Evolutionary conservation across 441 rosid genomes (phyloP), one percentile per base, ranked within the genome.

Genomic region (Manihot esculenta): DNA sequence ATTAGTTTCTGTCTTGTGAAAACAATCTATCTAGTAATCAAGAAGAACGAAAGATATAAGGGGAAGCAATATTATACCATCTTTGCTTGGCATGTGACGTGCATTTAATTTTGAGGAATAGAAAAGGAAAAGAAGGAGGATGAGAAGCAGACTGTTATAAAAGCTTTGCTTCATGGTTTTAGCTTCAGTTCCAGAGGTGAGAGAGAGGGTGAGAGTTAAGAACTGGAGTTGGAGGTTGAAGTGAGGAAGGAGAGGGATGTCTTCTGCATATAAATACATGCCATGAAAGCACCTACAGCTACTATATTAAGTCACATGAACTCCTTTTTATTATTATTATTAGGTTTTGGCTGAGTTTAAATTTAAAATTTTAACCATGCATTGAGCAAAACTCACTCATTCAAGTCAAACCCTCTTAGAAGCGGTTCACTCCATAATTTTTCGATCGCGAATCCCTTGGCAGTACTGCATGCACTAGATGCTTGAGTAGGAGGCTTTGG

Each of bases 91-190:
- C 2, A 70, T 3, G 68, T 57, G 62, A 21, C 72, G 64, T 54
- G 89, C 83, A 41, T 83, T 76, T 10, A 80, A 51, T 62, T 48
- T 72, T 38, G 86, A 77, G 61, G 83, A 74, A 33, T 50, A 24
- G 55, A 75, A 68, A 33, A 80, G 62, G 20, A 85, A 68, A 73
- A 88, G 77, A 41, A 83, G 56, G 49, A 81, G 42, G 77, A 82
- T 30, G 55, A 89, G 74, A 72, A 82, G 74, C 59, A 69, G 70
- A 73, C 18, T 50, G 56, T 75, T 73, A 78, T 23, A 56, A 33
- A 82, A 48, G 77, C 47, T 76, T 45, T 62, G 85, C 86, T 84
- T 88, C 93, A 86, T 88, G 70, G 66, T 80, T 67, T 78, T 57
- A 66, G 49, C 54, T 77, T 38, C 5, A 30, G 44, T 27, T 17